These are phyloP conservation scores for Linnemannia hyalina DNA, from an alignment of 192 early-diverging fungal genomes.

Conservation along the genomic window DNA sequence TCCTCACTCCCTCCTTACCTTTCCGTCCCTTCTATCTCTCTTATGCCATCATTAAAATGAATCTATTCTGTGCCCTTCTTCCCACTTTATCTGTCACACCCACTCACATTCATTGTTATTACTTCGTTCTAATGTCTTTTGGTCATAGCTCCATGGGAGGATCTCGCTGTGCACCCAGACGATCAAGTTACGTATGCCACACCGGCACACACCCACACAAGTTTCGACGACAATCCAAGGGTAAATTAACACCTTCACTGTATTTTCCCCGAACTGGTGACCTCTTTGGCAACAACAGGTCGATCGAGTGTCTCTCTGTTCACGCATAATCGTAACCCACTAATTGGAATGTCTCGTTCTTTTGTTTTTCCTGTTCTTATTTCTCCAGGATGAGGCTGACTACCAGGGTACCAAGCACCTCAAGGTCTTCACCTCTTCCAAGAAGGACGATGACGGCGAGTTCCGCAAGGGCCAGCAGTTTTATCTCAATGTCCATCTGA, in stretches of 20 bases:
- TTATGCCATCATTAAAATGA: not conserved
- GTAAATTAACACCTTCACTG: not conserved
- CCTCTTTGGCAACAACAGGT: not conserved
- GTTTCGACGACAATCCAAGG: conserved; percentile 45
- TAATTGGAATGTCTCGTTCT: conserved; percentile 3
- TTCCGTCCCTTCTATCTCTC: no score
- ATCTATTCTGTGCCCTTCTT: not conserved
- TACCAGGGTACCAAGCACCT: conserved; percentile 38
- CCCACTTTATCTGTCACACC: not conserved
- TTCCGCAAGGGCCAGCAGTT: conserved; percentile 58
- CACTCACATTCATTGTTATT: not conserved
- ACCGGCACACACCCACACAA: conserved; percentile 37
- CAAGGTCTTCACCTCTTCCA: conserved; percentile 56
- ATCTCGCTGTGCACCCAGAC: conserved; percentile 8
- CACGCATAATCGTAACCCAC: not conserved
- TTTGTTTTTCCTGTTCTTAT: not conserved
- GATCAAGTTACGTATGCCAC: conserved; percentile 40
- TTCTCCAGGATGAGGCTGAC: conserved; percentile 23
- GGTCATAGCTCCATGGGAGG: conserved; percentile 38
- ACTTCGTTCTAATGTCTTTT: not conserved
- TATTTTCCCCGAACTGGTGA: not conserved
- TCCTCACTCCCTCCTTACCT: no score
- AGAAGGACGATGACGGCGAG: conserved; percentile 57
- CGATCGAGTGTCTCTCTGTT: not conserved
- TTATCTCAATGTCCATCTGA: conserved; percentile 47